These are phyloP conservation scores for Puya raimondii DNA, from an alignment of 176 grass and related monocot species.

Conservation along the genomic window DNA sequence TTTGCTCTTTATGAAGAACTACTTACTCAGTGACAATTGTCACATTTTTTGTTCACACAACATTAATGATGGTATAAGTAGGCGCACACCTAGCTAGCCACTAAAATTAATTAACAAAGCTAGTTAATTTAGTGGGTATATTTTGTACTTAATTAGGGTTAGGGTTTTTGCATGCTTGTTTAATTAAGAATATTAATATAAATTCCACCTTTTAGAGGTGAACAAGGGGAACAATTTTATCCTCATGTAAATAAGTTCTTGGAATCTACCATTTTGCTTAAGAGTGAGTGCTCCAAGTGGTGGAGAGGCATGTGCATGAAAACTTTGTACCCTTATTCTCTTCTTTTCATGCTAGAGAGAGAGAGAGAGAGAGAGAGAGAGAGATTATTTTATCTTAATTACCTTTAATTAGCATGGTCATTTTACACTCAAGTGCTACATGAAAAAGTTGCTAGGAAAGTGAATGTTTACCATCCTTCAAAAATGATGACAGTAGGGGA, in stretches of 20 bases:
- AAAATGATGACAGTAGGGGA: neutral
- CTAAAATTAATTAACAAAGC: neutral
- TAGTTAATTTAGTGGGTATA: neutral
- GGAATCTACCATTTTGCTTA: neutral
- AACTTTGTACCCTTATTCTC: neutral
- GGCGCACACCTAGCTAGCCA: neutral
- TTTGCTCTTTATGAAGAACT: too few relatives aligned
- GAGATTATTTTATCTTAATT: neutral
- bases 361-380: neutral
- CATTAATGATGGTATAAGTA: neutral
- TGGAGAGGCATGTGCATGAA: neutral
- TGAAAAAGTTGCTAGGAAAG: neutral
- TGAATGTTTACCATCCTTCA: neutral
- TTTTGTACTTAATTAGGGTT: neutral
- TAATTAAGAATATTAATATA: neutral
- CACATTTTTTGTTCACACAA: too few relatives aligned
- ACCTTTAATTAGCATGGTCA: neutral
- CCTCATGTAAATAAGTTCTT: neutral
- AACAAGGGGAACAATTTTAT: neutral
- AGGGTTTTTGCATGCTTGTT: neutral
- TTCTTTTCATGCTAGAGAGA: slow-evolving; percentile 1
- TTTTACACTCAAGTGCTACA: neutral
- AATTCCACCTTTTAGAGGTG: neutral
- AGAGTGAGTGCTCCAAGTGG: neutral
- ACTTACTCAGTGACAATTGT: too few relatives aligned